A percentile compares a stretch with the other conserved stretches of the same genome.
These are phyloP conservation scores for Dipodascus albidus DNA, from an alignment of 805 yeast genomes.

Conservation along the genomic window DNA sequence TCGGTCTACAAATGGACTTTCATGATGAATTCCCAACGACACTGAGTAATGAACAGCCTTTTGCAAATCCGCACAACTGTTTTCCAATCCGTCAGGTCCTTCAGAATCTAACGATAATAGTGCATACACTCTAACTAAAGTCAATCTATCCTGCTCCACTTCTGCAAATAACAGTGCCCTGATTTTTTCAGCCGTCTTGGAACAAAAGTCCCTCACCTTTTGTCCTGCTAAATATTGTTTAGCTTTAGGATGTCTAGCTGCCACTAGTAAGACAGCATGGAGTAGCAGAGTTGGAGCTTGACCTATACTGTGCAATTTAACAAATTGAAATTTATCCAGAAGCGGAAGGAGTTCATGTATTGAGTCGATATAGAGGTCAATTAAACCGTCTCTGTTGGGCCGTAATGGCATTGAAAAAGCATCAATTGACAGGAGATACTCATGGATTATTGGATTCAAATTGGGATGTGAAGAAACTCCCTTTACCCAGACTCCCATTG, in stretches of 20 bases:
- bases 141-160: slow-evolving; percentile 29
- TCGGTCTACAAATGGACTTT: slow-evolving; percentile 24
- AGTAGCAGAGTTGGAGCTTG: slow-evolving; percentile 30
- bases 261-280: slow-evolving; percentile 33
- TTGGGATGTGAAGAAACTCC: slow-evolving; percentile 21
- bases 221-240: slow-evolving; percentile 20
- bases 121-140: slow-evolving; percentile 27
- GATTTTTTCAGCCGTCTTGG: slow-evolving; percentile 24
- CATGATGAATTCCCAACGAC: slow-evolving; percentile 31
- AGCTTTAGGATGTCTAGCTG: slow-evolving; percentile 31
- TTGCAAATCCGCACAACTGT: slow-evolving; percentile 27
- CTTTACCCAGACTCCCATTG: slow-evolving; percentile 27
- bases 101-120: slow-evolving; percentile 30
- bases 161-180: slow-evolving; percentile 29
- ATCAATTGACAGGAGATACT: slow-evolving; percentile 26
- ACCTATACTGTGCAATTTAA: slow-evolving; percentile 26
- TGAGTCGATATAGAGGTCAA: slow-evolving; percentile 30
- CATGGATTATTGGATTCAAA: slow-evolving; percentile 22
- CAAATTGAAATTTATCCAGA: slow-evolving; percentile 30
- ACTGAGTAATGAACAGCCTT: slow-evolving; percentile 30
- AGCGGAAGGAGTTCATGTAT: slow-evolving; percentile 33
- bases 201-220: slow-evolving; percentile 24
- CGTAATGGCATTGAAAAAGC: slow-evolving; percentile 30
- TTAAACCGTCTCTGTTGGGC: slow-evolving; percentile 24
- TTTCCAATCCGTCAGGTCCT: slow-evolving; percentile 29